Percentiles rank a stretch among this genome's conserved stretches.
Conservation (phyloP, 2,329 filamentous ascomycete species). For the Cladosporium sp. region DNA sequence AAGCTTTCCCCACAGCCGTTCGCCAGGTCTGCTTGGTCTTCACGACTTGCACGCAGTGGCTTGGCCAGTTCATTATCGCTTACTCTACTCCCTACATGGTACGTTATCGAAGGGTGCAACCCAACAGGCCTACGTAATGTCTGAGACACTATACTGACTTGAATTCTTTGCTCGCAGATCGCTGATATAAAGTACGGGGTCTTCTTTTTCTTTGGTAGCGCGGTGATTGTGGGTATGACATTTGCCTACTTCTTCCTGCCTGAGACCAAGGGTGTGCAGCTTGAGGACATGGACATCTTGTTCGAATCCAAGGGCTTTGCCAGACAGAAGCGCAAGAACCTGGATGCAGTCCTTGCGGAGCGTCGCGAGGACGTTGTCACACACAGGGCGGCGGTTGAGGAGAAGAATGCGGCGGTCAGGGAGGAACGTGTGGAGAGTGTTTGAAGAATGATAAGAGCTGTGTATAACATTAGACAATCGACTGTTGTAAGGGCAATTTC, state of each 20-base stretch:
- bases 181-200: conserved; percentile 32
- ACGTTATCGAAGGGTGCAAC: no score
- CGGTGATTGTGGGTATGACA: conserved; percentile 30
- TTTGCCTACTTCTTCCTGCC: conserved; percentile 65
- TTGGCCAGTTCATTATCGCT: conserved; percentile 44
- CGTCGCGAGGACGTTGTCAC: conserved; percentile 11
- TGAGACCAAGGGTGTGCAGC: conserved; percentile 65
- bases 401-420: conserved; percentile 5
- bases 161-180: neutral
- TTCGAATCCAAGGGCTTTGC: conserved; percentile 10
- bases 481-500: neutral
- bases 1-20: conserved; percentile 51
- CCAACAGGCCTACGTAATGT: no score
- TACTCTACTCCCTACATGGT: conserved; percentile 42
- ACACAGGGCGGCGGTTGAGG: neutral
- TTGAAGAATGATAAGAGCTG: neutral
- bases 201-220: conserved; percentile 42
- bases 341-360: conserved; percentile 7
- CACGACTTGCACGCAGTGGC: conserved; percentile 43
- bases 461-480: neutral
- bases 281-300: conserved; percentile 17
- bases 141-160: no score
- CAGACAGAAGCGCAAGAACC: conserved; percentile 16
- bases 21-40: conserved; percentile 44
- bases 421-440: conserved; percentile 10